phyloP scores from a whole-genome alignment of 495 filamentous ascomycete genomes.

The Durotheca rogersii region DNA sequence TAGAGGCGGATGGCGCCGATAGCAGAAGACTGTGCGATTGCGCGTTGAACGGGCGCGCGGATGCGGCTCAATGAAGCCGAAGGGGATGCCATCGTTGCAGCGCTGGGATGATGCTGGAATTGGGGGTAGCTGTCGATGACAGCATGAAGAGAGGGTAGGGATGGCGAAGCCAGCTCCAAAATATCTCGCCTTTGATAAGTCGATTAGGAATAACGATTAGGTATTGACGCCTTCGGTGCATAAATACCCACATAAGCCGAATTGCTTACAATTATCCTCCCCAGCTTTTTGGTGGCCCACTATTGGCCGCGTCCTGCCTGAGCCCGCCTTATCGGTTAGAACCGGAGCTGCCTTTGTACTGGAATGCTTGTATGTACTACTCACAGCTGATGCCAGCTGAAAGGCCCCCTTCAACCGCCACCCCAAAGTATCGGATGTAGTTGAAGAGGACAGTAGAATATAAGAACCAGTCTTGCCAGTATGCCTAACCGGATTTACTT shows the following conservation, averaged over 20 bases:
- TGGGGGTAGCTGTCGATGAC: background rate
- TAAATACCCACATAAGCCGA: background rate
- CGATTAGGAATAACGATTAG: constrained; percentile 1
- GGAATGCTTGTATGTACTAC: no score
- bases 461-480: background rate
- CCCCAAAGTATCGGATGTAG: no score
- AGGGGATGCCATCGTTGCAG: constrained; percentile 30
- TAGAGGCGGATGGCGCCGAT: constrained; percentile 25
- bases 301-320: background rate
- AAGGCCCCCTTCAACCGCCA: background rate
- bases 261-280: constrained; percentile 20
- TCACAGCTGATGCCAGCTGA: background rate
- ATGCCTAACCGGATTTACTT: no score
- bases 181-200: constrained; percentile 3
- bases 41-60: constrained; percentile 29
- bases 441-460: no score
- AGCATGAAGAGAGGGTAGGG: background rate
- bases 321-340: background rate
- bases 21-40: constrained; percentile 18
- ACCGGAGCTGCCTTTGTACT: background rate
- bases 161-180: background rate
- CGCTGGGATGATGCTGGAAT: no score
- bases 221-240: no score
- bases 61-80: constrained; percentile 23
- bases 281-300: background rate